Base-by-base conservation (phyloP, 2,329 filamentous ascomycete genomes). In the Aspergillus sp. region DNA sequence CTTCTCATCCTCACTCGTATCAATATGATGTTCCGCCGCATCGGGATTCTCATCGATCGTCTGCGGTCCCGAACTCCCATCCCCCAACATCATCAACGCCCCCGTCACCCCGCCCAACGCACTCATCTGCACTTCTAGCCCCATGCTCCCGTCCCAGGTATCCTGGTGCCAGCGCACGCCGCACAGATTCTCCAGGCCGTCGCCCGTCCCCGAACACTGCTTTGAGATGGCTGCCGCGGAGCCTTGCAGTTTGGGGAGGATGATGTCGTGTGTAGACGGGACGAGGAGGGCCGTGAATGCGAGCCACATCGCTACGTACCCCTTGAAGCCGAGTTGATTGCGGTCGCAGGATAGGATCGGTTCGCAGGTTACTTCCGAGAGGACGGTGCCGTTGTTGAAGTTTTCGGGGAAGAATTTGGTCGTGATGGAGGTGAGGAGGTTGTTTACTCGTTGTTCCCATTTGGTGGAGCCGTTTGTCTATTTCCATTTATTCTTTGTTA, bases 251-350 rank as follows among this genome's bases (percentile, higher is more conserved):
- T 84, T 80, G 1, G 85, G 82, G 58, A 84, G 75, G 65, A 91
- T 85, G 32, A 69, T 76, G 0, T 80, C 74, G 21, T 71, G 70
- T 1, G 83, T 86, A 57, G 81, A 81, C 0, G 88, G 88, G 0
- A 84, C 87, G 15, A 91, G 60, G 65, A 87, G 81, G 2, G 84
- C 83, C 1, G 84, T 81, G 23, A 83, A 80, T 2, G 85, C 80
- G 66, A 91, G 77, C 85, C 87, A 89, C 45, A 87, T 83, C 67
- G 86, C 82, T 13, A 90, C 78, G 65, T 87, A 88, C 45, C 87
- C 88, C 76, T 91, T 91, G 82, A 89, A 91, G 4, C 84, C 85
- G 60, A 85, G 74, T 81, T 91, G 89, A 68, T 92, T 90, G 54
- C 84, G 80, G 54, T 87, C 87, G 78, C 90, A 93, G 38, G 79